Base-by-base conservation (phyloP, 1,284 basidiomycete genomes). In the Tylopilus sp. region DNA sequence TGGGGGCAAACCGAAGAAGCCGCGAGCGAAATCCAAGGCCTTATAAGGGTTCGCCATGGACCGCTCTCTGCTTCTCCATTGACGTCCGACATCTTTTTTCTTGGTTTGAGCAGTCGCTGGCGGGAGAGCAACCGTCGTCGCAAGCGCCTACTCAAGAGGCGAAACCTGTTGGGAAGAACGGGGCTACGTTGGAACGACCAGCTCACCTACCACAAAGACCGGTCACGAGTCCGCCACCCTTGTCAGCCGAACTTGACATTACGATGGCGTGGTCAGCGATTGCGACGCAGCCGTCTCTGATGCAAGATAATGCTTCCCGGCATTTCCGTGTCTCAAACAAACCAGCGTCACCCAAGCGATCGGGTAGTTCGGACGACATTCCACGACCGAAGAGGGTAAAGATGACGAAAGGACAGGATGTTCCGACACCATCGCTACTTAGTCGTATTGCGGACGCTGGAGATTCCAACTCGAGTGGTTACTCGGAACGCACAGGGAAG, bases 1-100 rank as follows among this genome's bases (percentile, higher is more conserved):
- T 59, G 55, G 51, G 54, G 43, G 7, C 53, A 55, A 43, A 47
- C 50, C 15, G 58, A 64, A 53, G 64, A 71, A 55, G 58, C 63
- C 26, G 57, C 54, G 47, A 56, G 55, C 58, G 74, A 76, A 54
- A 67, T 79, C 45, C 71, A 75, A 68, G 71, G 67, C 56, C 71
- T 81, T 49, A 78, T 79, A 52, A 83, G 76, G 81, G 82, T 85
- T 82, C 77, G 83, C 79, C 76, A 64, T 72, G 74, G 74, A 68
- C 75, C 67, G 63, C 70, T 72, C 72, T 70, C 71, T 62, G 52
- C 71, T 64, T 68, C 59, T 62, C 69, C 60, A 60, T 66, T 69
- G 71, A 64, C 73, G 59, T 68, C 73, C 70, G 71, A 77, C 73
- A 57, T 57, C 44, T 67, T 65, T 71, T 69, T 72, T 73, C 65